Evolutionary conservation across 805 yeast species (phyloP), one percentile per base, ranked within the genome.

Genomic region (Nakazawaea ishiwadae): DNA sequence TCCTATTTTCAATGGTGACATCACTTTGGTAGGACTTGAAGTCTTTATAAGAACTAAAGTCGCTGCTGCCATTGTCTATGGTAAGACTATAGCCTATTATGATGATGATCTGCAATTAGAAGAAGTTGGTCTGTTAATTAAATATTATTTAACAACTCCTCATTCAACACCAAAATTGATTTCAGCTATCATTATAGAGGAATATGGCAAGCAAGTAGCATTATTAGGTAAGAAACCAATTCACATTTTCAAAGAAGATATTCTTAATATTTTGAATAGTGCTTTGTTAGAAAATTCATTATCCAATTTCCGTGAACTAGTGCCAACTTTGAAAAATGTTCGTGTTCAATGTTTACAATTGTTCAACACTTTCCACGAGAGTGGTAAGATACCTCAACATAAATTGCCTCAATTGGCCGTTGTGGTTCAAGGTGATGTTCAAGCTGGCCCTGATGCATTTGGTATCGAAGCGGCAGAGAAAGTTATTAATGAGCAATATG

Each of bases 401-500:
- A 83, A 81, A 55, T 59, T 88, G 4, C 97, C 97, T 0, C 84
- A 80, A 40, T 60, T 93, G 15, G 93, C 99, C 0, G 81, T 89
- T 4, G 79, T 90, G 8, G 96, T 91, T 4, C 91, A 89, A 59
- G 99, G 99, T 27, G 98, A 93, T 56, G 70, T 79, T 1, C 95
- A 86, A 45, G 96, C 97, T 2, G 97, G 96, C 2, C 88, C 95
- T 1, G 89, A 83, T 52, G 98, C 97, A 0, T 93, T 93, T 62
- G 77, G 88, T 12, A 58, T 93, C 31, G 84, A 75, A 32, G 75
- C 77, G 46, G 97, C 96, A 1, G 84, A 84, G 43, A 75, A 77
- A 47, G 73, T 89, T 1, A 52, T 82, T 24, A 66, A 66, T 31
- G 85, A 79, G 30, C 75, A 79, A 5, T 87, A 77, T 54, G 75